Conservation (phyloP, 768 basidiomycete genomes). For the Termitomyces eurrhizus region DNA sequence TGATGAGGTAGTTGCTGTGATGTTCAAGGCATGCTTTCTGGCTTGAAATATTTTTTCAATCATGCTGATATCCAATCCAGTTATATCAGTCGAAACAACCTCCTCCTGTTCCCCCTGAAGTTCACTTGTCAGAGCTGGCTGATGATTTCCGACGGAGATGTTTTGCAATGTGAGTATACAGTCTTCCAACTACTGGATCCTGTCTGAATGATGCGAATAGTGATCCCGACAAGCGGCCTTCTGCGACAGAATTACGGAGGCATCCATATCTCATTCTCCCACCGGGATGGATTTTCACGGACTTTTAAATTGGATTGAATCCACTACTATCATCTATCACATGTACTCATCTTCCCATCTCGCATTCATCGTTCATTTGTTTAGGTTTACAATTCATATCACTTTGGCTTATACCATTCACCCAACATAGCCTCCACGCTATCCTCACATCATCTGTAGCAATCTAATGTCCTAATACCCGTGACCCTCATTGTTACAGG, state of each 20-base stretch:
- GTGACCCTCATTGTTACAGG: conserved; percentile 25
- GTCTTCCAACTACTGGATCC: neutral
- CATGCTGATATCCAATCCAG: conserved; percentile 33
- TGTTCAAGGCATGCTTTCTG: conserved; percentile 74
- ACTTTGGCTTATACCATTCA: conserved; percentile 22
- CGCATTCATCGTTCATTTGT: conserved; percentile 17
- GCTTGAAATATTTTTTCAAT: neutral
- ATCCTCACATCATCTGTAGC: conserved; percentile 33
- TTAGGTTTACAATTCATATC: conserved; percentile 13
- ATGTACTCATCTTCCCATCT: conserved; percentile 22
- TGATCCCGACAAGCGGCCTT: conserved; percentile 81
- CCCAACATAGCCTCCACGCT: conserved; percentile 31
- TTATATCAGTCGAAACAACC: conserved; percentile 80
- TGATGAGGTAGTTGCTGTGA: conserved; percentile 86
- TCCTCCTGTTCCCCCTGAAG: conserved; percentile 86
- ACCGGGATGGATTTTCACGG: conserved; percentile 72
- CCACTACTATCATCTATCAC: conserved; percentile 22
- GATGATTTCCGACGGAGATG: conserved; percentile 86
- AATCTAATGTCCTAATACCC: conserved; percentile 32
- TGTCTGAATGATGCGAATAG: conserved; percentile 30
- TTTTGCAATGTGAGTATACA: conserved; percentile 72
- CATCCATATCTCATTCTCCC: conserved; percentile 78
- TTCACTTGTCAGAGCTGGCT: conserved; percentile 69
- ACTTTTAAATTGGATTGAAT: conserved; percentile 45
- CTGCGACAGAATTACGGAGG: conserved; percentile 69